Evolutionary conservation across 306 rosid species (phyloP).

Genomic region (Malus fusca): DNA sequence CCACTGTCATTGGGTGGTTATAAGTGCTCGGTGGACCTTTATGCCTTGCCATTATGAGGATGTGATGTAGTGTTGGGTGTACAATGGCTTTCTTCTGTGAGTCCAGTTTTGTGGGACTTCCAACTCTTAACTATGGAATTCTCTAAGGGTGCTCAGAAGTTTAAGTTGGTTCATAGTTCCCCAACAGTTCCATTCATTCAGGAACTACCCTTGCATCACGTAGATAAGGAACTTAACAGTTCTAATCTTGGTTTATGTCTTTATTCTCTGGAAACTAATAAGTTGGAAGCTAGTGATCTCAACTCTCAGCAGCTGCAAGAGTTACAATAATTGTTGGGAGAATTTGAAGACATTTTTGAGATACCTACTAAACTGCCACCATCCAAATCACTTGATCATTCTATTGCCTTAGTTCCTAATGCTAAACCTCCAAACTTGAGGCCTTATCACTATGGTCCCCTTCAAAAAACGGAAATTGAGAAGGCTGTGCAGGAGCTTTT

Average conservation of each 20-base stretch:
- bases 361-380: background rate
- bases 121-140: too few species aligned
- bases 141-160: too few species aligned
- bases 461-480: background rate
- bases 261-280: background rate
- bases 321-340: background rate
- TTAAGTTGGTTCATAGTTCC: background rate
- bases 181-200: background rate
- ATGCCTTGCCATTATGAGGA: too few species aligned
- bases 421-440: background rate
- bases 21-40: too few species aligned
- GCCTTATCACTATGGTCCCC: background rate
- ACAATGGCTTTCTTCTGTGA: too few species aligned
- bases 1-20: too few species aligned
- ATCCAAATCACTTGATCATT: background rate
- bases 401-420: background rate
- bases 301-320: too few species aligned
- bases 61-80: too few species aligned
- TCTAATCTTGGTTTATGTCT: background rate
- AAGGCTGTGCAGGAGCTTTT: too few species aligned
- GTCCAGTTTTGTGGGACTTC: too few species aligned
- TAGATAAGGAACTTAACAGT: background rate
- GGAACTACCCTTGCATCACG: background rate
- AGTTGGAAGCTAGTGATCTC: background rate
- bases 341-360: too few species aligned